These are phyloP conservation scores for Phascolomyces articulosus DNA, from an alignment of 371 early-diverging fungal species.

Conservation along the genomic window DNA sequence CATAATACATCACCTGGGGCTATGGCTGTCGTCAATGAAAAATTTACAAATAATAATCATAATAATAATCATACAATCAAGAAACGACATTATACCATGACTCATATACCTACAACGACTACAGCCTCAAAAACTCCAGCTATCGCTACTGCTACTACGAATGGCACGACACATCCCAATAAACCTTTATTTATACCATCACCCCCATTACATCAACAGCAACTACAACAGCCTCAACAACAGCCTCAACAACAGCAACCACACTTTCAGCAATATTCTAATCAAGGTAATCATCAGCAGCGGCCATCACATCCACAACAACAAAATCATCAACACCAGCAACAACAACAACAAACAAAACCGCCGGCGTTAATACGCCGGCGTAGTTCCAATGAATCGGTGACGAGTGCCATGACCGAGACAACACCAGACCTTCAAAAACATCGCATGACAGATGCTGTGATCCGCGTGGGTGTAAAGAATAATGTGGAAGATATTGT, in stretches of 20 bases:
- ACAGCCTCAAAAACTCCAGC: background rate
- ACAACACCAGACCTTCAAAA: conserved; percentile 24
- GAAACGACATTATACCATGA: background rate
- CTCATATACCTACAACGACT: background rate
- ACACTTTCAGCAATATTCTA: no score
- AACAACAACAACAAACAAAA: background rate
- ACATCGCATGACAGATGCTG: conserved; percentile 30
- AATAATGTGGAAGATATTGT: conserved; percentile 41
- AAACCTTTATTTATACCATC: background rate
- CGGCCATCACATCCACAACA: conserved; percentile 1
- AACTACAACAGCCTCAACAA: conserved; percentile 1
- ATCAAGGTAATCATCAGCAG: background rate
- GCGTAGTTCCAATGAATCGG: conserved; percentile 38
- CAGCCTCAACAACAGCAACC: conserved; percentile 2
- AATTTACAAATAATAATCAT: background rate
- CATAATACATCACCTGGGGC: background rate
- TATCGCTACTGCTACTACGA: no score
- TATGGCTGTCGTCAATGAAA: background rate
- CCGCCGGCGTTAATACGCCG: conserved; percentile 20
- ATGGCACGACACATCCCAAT: background rate
- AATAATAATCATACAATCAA: no score
- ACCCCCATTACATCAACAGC: background rate
- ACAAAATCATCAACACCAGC: conserved; percentile 9
- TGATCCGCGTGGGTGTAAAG: conserved; percentile 23
- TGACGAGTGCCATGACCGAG: conserved; percentile 33